These are phyloP conservation scores for Colletotrichum liriopes DNA, from an alignment of 2,329 filamentous ascomycete species.

Conservation along the genomic window DNA sequence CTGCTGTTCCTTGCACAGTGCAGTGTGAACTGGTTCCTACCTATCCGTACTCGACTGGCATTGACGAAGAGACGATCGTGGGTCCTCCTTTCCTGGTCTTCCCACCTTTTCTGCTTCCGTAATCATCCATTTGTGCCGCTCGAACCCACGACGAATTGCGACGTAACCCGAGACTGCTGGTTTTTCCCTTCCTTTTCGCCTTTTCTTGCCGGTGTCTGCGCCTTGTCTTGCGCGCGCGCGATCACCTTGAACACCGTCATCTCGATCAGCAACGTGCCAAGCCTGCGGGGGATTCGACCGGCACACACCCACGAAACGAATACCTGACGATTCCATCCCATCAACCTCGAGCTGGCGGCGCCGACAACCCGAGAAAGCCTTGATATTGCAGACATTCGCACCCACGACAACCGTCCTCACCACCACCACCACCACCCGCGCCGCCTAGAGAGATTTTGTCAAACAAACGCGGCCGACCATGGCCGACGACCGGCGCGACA, in stretches of 20 bases:
- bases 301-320: background rate
- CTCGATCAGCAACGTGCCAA: slow-evolving; percentile 5
- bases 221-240: slow-evolving; percentile 11
- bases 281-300: background rate
- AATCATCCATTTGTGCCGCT: slow-evolving; percentile 21
- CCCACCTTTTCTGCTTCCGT: slow-evolving; percentile 29
- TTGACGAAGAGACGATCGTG: slow-evolving; percentile 11
- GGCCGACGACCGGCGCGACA: slow-evolving; percentile 35
- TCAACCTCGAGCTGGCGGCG: slow-evolving; percentile 9
- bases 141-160: slow-evolving; percentile 8
- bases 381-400: slow-evolving; percentile 1
- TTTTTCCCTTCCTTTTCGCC: background rate
- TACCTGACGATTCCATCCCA: slow-evolving; percentile 1
- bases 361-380: slow-evolving; percentile 19
- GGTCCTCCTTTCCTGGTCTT: slow-evolving; percentile 27
- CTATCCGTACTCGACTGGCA: background rate
- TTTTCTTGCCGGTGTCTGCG: slow-evolving; percentile 12
- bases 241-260: too few species aligned
- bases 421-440: background rate
- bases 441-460: background rate
- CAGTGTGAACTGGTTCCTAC: slow-evolving; percentile 4
- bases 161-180: slow-evolving; percentile 10
- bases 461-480: slow-evolving; percentile 23
- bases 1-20: slow-evolving; percentile 5
- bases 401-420: background rate